phyloP scores from a whole-genome alignment of 2,329 filamentous ascomycete species.

The Sclerotinia glacialis region DNA sequence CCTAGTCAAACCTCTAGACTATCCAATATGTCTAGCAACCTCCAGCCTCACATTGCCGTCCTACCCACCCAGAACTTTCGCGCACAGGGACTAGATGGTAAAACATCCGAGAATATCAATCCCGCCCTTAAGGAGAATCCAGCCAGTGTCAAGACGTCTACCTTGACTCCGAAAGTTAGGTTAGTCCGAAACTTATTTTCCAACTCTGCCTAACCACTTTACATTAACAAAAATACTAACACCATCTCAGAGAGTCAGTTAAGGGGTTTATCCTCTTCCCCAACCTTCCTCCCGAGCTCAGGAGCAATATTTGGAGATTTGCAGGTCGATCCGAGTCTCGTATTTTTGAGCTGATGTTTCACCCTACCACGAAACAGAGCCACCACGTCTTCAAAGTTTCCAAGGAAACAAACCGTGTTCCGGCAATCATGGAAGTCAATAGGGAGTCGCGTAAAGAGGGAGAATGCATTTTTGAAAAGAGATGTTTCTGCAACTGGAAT shows the following conservation, averaged over 20 bases:
- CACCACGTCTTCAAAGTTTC: neutral
- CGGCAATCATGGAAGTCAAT: slow-evolving; percentile 9
- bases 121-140: neutral
- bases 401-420: neutral
- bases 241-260: neutral
- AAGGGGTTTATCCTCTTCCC: neutral
- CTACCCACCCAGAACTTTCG: too few relatives aligned
- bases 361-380: neutral
- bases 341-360: neutral
- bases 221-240: neutral
- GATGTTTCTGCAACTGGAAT: neutral
- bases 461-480: neutral
- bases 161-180: neutral
- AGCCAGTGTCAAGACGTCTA: neutral
- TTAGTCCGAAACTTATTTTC: neutral
- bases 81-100: too few relatives aligned
- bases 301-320: neutral
- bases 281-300: neutral
- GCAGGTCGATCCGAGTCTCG: neutral
- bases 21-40: neutral
- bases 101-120: too few relatives aligned
- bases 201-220: neutral
- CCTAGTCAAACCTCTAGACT: neutral
- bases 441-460: neutral
- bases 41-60: too few relatives aligned